Percentiles rank a stretch among this genome's conserved stretches.
phyloP scores from a whole-genome alignment of 306 rosid genomes.

The Begonia peltatifolia region DNA sequence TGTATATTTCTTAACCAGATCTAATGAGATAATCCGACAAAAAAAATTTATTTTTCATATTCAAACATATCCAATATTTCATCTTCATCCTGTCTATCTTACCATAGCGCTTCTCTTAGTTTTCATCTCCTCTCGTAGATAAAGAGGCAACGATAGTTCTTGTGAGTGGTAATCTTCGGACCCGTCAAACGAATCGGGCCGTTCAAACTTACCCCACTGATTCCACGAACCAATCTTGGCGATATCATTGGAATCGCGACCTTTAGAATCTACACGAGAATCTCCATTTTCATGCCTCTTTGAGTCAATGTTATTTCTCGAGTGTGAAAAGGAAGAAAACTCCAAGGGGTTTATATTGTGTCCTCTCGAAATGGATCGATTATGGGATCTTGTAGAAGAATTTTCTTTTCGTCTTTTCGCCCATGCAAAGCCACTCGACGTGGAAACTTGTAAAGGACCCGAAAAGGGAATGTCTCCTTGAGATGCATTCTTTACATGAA shows the following conservation, averaged over 20 bases:
- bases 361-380: slow-evolving; percentile 75
- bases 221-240: slow-evolving; percentile 61
- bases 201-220: slow-evolving; percentile 84
- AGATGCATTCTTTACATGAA: slow-evolving; percentile 58
- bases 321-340: slow-evolving; percentile 27
- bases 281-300: slow-evolving; percentile 52
- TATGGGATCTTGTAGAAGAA: slow-evolving; percentile 40
- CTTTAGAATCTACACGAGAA: slow-evolving; percentile 31
- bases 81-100: slow-evolving; percentile 17
- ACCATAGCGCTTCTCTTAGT: slow-evolving; percentile 69
- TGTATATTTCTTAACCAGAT: too few relatives aligned
- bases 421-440: slow-evolving; percentile 97
- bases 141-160: slow-evolving; percentile 59
- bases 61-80: slow-evolving; percentile 3
- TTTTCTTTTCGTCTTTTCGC: slow-evolving; percentile 84
- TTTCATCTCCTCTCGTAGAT: slow-evolving; percentile 52
- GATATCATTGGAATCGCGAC: slow-evolving; percentile 43
- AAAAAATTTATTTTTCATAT: background rate
- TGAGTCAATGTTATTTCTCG: slow-evolving; percentile 2
- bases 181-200: slow-evolving; percentile 85
- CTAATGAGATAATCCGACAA: too few relatives aligned
- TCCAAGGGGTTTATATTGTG: slow-evolving; percentile 45
- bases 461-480: slow-evolving; percentile 81
- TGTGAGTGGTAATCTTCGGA: slow-evolving; percentile 88
- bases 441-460: slow-evolving; percentile 85